Evolutionary conservation across 169 alveolate genomes (phyloP).

Genomic region (Plasmodium chabaudi): DNA sequence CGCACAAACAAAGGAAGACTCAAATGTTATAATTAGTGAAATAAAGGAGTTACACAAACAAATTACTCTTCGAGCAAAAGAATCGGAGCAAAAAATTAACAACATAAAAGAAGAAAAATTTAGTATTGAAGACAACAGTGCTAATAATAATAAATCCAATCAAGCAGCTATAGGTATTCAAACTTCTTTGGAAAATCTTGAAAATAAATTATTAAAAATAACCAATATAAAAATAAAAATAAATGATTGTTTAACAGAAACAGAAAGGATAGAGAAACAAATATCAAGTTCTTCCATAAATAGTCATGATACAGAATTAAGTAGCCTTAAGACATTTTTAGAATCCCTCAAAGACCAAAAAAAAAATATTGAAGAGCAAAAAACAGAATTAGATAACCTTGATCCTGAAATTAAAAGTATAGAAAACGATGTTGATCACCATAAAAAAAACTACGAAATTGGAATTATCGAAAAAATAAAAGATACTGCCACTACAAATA

Average conservation of each 20-base stretch:
- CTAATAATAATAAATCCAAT: not conserved
- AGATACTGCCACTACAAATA: slow-evolving; percentile 1
- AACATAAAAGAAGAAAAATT: not conserved
- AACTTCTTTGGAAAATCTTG: not conserved
- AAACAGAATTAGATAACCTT: not conserved
- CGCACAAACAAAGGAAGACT: not conserved
- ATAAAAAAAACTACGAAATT: slow-evolving; percentile 24
- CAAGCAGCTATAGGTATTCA: slow-evolving; percentile 3
- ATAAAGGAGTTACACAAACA: not conserved
- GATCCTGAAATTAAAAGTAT: not conserved
- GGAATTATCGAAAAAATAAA: slow-evolving; percentile 22
- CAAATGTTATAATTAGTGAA: not conserved
- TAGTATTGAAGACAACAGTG: not conserved
- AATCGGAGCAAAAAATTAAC: not conserved
- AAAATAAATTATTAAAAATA: slow-evolving; percentile 5
- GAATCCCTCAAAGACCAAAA: not conserved
- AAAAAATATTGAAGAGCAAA: slow-evolving; percentile 4
- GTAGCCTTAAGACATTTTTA: not conserved
- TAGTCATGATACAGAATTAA: not conserved
- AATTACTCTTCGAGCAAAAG: not conserved
- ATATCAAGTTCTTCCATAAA: not conserved
- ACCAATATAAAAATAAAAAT: not conserved
- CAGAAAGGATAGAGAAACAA: not conserved
- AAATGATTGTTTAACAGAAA: not conserved
- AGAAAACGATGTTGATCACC: slow-evolving; percentile 3